A percentile compares a stretch with the other conserved stretches of the same genome.
Conservation (phyloP, 805 yeast genomes). For the Metschnikowia lachancei region DNA sequence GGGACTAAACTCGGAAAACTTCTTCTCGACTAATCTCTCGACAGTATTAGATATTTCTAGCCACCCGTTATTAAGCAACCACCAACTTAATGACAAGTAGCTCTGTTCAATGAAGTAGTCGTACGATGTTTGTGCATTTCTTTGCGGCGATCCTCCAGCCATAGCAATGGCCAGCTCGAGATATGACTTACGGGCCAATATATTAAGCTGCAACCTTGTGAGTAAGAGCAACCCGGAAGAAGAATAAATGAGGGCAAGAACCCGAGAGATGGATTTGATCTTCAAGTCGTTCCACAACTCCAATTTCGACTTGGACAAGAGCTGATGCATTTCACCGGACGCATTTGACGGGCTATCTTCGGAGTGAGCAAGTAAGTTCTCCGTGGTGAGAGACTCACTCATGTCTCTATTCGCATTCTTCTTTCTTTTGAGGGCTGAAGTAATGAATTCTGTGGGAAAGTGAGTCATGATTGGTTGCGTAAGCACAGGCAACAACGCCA, state of each 20-base stretch:
- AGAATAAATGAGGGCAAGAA: conserved; percentile 67
- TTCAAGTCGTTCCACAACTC: conserved; percentile 85
- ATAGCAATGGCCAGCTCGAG: conserved; percentile 71
- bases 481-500: conserved; percentile 78
- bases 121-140: conserved; percentile 23
- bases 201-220: conserved; percentile 81
- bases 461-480: conserved; percentile 58
- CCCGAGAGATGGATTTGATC: conserved; percentile 67
- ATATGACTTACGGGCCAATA: conserved; percentile 83
- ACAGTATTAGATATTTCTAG: conserved; percentile 50
- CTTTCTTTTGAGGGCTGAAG: conserved; percentile 64
- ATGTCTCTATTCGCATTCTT: conserved; percentile 36
- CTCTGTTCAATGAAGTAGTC: conserved; percentile 71
- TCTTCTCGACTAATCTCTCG: conserved; percentile 53
- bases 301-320: conserved; percentile 30
- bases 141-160: conserved; percentile 47
- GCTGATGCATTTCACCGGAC: conserved; percentile 17
- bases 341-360: conserved; percentile 27
- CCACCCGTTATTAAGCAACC: conserved; percentile 91
- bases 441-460: conserved; percentile 70
- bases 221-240: conserved; percentile 69
- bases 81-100: conserved; percentile 86
- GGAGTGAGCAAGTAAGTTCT: conserved; percentile 35
- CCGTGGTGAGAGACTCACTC: conserved; percentile 45
- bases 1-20: conserved; percentile 65